phyloP scores from a whole-genome alignment of 257 asterid genomes.

The Nicotiana undulata region DNA sequence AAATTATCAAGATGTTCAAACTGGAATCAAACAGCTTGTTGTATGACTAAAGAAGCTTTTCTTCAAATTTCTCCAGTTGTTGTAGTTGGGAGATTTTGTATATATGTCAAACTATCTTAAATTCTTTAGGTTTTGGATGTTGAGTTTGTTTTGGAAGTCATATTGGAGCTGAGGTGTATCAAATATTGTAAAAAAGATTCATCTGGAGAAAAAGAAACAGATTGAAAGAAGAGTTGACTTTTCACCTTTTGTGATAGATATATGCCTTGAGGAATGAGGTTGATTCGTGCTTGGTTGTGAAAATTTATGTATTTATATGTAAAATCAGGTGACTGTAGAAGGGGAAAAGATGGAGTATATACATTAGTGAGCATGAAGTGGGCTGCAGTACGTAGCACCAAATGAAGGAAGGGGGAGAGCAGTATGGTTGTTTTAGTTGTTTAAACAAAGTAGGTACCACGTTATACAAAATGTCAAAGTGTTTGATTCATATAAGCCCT shows the following conservation, averaged over 20 bases:
- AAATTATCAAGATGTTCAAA: neutral
- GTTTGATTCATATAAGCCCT: neutral
- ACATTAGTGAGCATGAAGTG: neutral
- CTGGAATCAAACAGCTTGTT: neutral
- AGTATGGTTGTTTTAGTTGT: neutral
- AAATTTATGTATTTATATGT: neutral
- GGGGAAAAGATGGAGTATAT: neutral
- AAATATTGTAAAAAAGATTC: neutral
- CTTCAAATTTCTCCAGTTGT: neutral
- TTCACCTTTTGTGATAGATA: neutral
- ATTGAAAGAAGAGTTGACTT: neutral
- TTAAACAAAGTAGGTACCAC: neutral
- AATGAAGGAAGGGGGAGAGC: neutral
- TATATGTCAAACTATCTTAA: too few relatives aligned
- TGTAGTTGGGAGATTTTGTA: too few relatives aligned
- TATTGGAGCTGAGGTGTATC: neutral
- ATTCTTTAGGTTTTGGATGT: too few relatives aligned
- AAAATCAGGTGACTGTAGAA: neutral
- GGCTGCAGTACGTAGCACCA: neutral
- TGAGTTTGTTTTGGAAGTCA: neutral
- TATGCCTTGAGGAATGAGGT: neutral
- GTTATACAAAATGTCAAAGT: neutral
- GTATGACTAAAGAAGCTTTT: neutral
- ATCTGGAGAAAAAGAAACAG: neutral
- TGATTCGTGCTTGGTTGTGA: neutral